Evolutionary conservation across 2,329 filamentous ascomycete species (phyloP), one percentile per base, ranked within the genome.

Genomic region (Trichoderma koningii): DNA sequence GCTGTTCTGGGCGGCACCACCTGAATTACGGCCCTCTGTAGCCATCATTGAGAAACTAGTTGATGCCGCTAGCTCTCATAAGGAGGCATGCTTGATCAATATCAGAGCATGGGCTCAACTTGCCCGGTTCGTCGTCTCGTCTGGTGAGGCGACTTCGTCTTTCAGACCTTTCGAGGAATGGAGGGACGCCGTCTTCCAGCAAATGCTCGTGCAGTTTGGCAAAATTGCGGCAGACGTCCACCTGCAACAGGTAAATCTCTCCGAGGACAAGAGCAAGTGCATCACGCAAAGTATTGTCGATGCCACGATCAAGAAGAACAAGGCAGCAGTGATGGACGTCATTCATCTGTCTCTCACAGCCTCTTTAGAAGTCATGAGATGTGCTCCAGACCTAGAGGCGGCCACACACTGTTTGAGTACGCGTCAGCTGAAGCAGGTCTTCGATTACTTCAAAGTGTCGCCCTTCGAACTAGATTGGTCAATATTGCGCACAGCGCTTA

Each of bases 11-110:
- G 85, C 83, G 6, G 81, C 85, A 1, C 87, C 87, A 9, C 72
- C 79, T 1, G 81, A 83, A 3, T 70, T 85, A 55, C 81, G 87
- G 7, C 86, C 85, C 4, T 78, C 78, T 6, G 75, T 83, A 1
- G 79, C 81, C 63, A 76, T 85, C 21, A 81, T 90, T 12, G 84
- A 88, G 72, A 80, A 84, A 62, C 79, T 90, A 2, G 85, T 90
- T 3, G 73, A 78, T 19, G 84, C 87, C 0, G 82, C 80, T 21
- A 84, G 77, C 64, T 89, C 87, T 10, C 88, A 90, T 71, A 88
- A 87, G 69, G 85, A 88, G 72, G 87, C 87, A 3, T 89, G 85
- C 69, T 75, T 87, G 34, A 87, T 89, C 68, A 89, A 85, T 66
- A 71, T 90, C 17, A 81, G 84, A 55, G 82, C 87, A 7, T 90